Evolutionary conservation across 352 stramenopile species (phyloP), one percentile per base, ranked within the genome.

Genomic region (Thraustochytrium striatum): DNA sequence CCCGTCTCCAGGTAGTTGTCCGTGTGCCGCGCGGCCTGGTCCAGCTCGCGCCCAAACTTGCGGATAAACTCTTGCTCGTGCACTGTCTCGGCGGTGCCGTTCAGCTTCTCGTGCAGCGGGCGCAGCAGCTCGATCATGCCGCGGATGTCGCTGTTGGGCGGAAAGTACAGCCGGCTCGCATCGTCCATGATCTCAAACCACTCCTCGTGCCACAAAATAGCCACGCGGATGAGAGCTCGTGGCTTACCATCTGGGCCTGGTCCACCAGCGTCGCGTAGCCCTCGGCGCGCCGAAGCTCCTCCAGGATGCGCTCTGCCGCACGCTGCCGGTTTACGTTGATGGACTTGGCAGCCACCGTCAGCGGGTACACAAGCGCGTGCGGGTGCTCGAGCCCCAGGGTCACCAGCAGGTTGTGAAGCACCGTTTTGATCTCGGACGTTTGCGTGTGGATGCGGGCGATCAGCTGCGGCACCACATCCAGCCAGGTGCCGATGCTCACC

Each of bases 161-260:
- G 93, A 85, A 98, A 99, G 85, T 98, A 94, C 57, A 98, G 82
- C 2, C 93, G 86, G 35, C 89, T 97, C 7, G 97, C 96, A 84
- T 99, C 93, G 80, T 99, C 95, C 0, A 99, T 87, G 0, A 91
- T 94, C 86, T 97, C 94, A 69, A 98, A 95, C 97, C 97, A 99
- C 83, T 96, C 90, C 83, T 99, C 97, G 72, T 98, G 89, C 96
- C 95, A 99, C 55, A 99, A 84, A 82, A 99, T 98, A n/a, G 96
- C 95, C 9, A 99, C 95, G 19, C 95, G 91, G 73, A 99, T 99
- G 3, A 99, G n/a, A n/a, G 87, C 82, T 99, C 96, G 0, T 91
- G 90, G 65, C 92, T 98, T 25, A 99, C 96, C 16, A 93, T 84
- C 61, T 97, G 88, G 28, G 95, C 95, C 85, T 99, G 93, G 62